Evolutionary conservation across 257 asterid genomes (phyloP), one percentile per base, ranked within the genome.

Genomic region (Nicotiana noctiflora): DNA sequence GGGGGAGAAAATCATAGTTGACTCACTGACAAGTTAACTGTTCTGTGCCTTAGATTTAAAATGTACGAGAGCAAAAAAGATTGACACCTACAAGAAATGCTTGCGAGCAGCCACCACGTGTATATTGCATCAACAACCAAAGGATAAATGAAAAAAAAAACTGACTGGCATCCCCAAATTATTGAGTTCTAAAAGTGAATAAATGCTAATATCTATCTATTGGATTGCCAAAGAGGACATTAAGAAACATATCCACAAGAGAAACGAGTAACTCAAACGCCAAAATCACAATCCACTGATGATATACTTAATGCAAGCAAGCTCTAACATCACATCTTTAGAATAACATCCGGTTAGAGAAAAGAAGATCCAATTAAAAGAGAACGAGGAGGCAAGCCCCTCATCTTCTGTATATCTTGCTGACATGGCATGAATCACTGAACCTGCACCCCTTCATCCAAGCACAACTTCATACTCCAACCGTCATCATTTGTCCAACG

Each of bases 371-470:
- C 53, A 68, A 19, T 68, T 68, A 70, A 70, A 70, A 40, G 6
- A 18, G 77, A 19, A 70, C 17, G 19, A 44, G 32, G 57, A 70
- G 56, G 57, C 77, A 19, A 68, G 21, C 32, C 34, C 57, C 57
- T 55, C 32, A 68, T 68, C 72, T 80, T 65, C 65, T n/a, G 44
- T 68, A 18, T 65, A 51, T 79, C 66, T 64, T 49, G 66, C 65
- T 80, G 68, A 80, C 56, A 56, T 80, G 46, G 78, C 78, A 21
- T 66, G 83, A 66, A 80, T 66, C 68, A 80, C 57, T 34, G 40
- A 80, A 66, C 79, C 78, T 66, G 83, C 44, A 34, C n/a, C 44
- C 56, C 11, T 15, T 25, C 55, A 68, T 37, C 76, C 31, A 68
- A 37, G 55, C 76, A 68, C 46, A 68, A 37, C 76, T 37, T 68